Conservation (phyloP, 2,329 filamentous ascomycete species). For the Claviceps capensis region DNA sequence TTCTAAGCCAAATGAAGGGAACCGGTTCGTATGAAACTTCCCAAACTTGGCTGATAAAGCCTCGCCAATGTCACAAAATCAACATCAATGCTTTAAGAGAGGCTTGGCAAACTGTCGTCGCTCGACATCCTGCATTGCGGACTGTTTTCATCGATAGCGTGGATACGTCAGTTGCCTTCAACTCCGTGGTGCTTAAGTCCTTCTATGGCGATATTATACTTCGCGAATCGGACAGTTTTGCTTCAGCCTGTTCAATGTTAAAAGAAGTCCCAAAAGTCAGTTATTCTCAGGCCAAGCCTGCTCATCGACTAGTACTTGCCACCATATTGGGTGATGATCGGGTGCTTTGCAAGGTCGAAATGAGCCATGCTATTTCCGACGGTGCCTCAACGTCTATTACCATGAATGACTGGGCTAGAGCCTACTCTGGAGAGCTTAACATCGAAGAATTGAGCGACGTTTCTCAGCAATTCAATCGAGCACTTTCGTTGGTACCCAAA, state of each 20-base stretch:
- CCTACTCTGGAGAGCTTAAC: constrained; percentile 3
- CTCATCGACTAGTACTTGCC: constrained; percentile 1
- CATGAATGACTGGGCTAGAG: constrained; percentile 2
- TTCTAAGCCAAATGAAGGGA: constrained; percentile 14
- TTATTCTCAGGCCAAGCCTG: background rate
- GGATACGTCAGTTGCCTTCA: constrained; percentile 4
- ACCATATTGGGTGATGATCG: background rate
- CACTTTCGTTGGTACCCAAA: constrained; percentile 1
- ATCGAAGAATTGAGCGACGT: background rate
- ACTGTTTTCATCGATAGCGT: constrained; percentile 6
- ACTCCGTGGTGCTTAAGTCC: constrained; percentile 1
- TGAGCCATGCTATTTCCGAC: constrained; percentile 7
- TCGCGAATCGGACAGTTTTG: background rate
- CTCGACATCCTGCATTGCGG: constrained; percentile 6
- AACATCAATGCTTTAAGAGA: constrained; percentile 3
- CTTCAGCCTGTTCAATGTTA: background rate
- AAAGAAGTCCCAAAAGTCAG: background rate
- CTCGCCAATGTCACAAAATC: background rate
- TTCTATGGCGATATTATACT: background rate
- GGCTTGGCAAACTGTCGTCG: constrained; percentile 7
- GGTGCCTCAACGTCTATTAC: constrained; percentile 5
- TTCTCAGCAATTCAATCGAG: background rate
- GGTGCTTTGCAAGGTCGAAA: constrained; percentile 6
- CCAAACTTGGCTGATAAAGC: constrained; percentile 1
- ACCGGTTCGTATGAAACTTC: constrained; percentile 4